phyloP scores from a whole-genome alignment of 2,329 filamentous ascomycete species.

The Aspergillus viridinutans region DNA sequence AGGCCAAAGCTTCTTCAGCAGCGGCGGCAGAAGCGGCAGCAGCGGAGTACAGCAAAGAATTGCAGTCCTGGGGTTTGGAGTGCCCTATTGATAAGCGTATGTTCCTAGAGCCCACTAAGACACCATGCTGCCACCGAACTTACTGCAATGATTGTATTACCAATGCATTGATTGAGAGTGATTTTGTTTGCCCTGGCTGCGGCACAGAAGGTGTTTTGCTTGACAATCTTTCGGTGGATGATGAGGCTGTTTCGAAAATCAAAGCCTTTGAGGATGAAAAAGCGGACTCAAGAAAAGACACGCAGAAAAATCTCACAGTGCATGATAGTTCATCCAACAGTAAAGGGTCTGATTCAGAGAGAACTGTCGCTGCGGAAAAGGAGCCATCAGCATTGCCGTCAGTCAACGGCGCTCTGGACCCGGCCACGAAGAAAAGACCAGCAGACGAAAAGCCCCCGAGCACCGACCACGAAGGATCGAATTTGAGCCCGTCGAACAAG shows the following conservation, averaged over 20 bases:
- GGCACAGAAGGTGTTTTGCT: slow-evolving; percentile 86
- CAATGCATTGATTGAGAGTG: slow-evolving; percentile 96
- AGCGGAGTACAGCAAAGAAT: slow-evolving; percentile 74
- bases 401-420: slow-evolving; percentile 28
- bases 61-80: slow-evolving; percentile 82
- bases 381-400: slow-evolving; percentile 29
- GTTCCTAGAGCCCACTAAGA: slow-evolving; percentile 98
- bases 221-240: slow-evolving; percentile 82
- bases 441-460: slow-evolving; percentile 64
- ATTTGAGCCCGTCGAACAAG: slow-evolving; percentile 32
- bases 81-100: slow-evolving; percentile 96
- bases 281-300: slow-evolving; percentile 41
- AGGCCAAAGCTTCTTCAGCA: slow-evolving; percentile 79
- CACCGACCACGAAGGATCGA: slow-evolving; percentile 48
- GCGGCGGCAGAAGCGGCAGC: slow-evolving; percentile 76
- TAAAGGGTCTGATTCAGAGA: slow-evolving; percentile 13
- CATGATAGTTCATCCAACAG: slow-evolving; percentile 21
- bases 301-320: slow-evolving; percentile 31
- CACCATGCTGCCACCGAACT: slow-evolving; percentile 94
- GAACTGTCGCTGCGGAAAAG: slow-evolving; percentile 10
- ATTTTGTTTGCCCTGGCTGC: slow-evolving; percentile 93
- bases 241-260: slow-evolving; percentile 72
- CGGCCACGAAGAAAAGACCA: slow-evolving; percentile 69
- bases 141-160: slow-evolving; percentile 99
- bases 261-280: slow-evolving; percentile 65